A percentile compares a stretch with the other conserved stretches of the same genome.
phyloP scores from a whole-genome alignment of 139 green algal genomes.

The Chlamydomonas eustigma region DNA sequence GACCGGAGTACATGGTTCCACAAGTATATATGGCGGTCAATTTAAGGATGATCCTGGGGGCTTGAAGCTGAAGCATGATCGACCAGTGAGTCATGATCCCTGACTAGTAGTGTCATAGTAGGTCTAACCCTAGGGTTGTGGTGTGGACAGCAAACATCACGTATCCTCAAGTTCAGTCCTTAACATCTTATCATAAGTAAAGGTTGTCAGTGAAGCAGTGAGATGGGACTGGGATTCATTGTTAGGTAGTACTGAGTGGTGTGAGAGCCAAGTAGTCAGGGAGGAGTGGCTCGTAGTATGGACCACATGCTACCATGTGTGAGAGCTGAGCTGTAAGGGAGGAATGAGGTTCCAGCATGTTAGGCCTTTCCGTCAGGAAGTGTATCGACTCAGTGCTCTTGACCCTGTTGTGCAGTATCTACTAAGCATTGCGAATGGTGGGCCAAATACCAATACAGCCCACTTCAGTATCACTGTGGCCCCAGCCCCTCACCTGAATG shows the following conservation, averaged over 20 bases:
- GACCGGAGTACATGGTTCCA: conserved; percentile 29
- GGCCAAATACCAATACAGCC: conserved; percentile 60
- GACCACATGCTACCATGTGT: too few relatives aligned
- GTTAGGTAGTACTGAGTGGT: too few relatives aligned
- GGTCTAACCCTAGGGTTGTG: too few relatives aligned
- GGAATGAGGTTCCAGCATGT: background rate
- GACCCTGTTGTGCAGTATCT: conserved; percentile 43
- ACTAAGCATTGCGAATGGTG: conserved; percentile 60
- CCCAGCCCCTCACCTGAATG: conserved; percentile 64
- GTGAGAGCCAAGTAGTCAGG: too few relatives aligned
- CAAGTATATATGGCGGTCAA: conserved; percentile 41
- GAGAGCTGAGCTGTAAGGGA: background rate
- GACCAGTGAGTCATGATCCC: conserved; percentile 34
- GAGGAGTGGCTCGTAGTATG: too few relatives aligned
- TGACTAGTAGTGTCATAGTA: too few relatives aligned
- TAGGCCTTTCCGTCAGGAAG: background rate
- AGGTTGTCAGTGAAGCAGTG: too few relatives aligned
- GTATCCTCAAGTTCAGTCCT: too few relatives aligned
- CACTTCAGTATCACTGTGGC: conserved; percentile 72
- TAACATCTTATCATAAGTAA: too few relatives aligned
- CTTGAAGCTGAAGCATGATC: conserved; percentile 58
- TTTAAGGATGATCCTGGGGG: conserved; percentile 54
- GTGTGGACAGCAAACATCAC: too few relatives aligned
- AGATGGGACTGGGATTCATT: too few relatives aligned
- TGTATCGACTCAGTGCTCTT: background rate